Evolutionary conservation across 2,329 filamentous ascomycete genomes (phyloP).

Genomic region (Eurotiales sp.): DNA sequence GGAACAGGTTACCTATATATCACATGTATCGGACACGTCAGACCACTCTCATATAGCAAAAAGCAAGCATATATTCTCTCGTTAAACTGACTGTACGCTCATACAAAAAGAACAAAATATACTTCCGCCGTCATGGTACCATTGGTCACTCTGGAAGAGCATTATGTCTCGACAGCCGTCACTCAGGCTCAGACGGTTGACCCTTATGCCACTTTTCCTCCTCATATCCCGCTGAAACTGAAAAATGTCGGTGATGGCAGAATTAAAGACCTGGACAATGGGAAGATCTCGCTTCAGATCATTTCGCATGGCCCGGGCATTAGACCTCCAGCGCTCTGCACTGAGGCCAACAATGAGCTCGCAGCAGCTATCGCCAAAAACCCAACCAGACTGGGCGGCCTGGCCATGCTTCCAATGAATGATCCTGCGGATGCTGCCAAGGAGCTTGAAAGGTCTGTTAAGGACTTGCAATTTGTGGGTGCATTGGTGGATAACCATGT

Average conservation of each 20-base stretch:
- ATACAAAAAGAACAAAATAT: no score
- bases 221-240: slow-evolving; percentile 12
- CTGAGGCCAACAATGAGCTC: slow-evolving; percentile 30
- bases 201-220: slow-evolving; percentile 14
- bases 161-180: no score
- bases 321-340: slow-evolving; percentile 9
- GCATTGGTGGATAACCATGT: slow-evolving; percentile 45
- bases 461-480: slow-evolving; percentile 45
- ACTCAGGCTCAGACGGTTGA: slow-evolving; percentile 12
- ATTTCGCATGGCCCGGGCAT: slow-evolving; percentile 17
- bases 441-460: slow-evolving; percentile 38
- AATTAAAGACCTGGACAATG: slow-evolving; percentile 7
- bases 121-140: no score
- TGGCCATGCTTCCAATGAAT: slow-evolving; percentile 42
- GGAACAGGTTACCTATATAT: no score
- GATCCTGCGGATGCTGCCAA: slow-evolving; percentile 34
- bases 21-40: no score
- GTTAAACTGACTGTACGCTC: no score
- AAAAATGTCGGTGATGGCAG: slow-evolving; percentile 8
- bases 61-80: no score
- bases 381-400: slow-evolving; percentile 38
- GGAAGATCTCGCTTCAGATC: slow-evolving; percentile 8
- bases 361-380: slow-evolving; percentile 25
- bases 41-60: no score
- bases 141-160: no score